Evolutionary conservation across 371 early-diverging fungal species (phyloP).

Genomic region (Dinochytrium kinnereticum): DNA sequence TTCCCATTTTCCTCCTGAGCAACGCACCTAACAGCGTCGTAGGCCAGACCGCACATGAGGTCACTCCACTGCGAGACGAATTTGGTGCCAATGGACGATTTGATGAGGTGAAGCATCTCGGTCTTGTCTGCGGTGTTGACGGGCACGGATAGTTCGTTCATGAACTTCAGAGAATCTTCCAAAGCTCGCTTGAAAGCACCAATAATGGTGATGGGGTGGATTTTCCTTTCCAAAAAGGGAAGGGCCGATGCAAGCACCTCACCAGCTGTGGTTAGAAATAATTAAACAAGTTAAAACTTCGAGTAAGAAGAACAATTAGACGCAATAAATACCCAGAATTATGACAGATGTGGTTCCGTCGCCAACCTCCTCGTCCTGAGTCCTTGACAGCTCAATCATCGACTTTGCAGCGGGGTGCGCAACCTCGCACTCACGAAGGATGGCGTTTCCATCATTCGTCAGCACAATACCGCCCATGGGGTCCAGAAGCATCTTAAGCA

Average conservation of each 20-base stretch:
- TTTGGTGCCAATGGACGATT: conserved; percentile 96
- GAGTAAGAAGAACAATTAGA: too few species aligned
- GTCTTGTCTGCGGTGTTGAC: conserved; percentile 83
- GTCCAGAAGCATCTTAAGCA: conserved; percentile 99
- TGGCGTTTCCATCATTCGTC: conserved; percentile 99
- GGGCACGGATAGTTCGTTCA: conserved; percentile 82
- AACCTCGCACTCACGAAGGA: conserved; percentile 99
- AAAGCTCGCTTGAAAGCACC: conserved; percentile 91
- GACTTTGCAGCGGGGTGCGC: conserved; percentile 99
- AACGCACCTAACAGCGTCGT: conserved; percentile 95
- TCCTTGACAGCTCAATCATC: conserved; percentile 99
- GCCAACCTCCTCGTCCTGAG: conserved; percentile 99
- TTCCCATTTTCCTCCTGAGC: conserved; percentile 74
- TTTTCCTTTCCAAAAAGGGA: conserved; percentile 93
- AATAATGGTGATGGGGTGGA: conserved; percentile 99
- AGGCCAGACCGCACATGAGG: conserved; percentile 96
- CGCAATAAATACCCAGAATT: conserved; percentile 91
- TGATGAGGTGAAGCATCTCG: conserved; percentile 91
- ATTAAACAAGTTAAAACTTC: neutral
- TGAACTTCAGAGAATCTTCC: conserved; percentile 85
- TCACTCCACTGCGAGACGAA: conserved; percentile 95
- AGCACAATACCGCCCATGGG: conserved; percentile 99
- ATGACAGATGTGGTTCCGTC: conserved; percentile 99
- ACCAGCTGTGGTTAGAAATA: conserved; percentile 70
- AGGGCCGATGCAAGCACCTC: conserved; percentile 92